These are phyloP conservation scores for Leccinellum albellum DNA, from an alignment of 768 basidiomycete genomes.

Conservation along the genomic window DNA sequence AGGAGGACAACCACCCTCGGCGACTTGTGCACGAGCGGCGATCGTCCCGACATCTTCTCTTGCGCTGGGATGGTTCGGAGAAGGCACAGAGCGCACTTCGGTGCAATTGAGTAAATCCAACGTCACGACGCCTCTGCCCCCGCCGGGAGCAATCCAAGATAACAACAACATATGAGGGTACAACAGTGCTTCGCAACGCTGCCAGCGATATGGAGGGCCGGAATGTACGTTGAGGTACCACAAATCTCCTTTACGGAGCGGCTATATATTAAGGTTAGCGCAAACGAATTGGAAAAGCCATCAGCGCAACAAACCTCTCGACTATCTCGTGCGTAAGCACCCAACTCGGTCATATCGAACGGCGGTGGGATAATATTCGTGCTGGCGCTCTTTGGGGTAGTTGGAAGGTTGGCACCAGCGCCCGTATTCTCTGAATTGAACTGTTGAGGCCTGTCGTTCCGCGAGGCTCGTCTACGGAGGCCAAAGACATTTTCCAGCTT, in stretches of 20 bases:
- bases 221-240: conserved; percentile 96
- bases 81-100: conserved; percentile 79
- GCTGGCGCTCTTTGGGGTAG: conserved; percentile 28
- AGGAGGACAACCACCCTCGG: conserved; percentile 38
- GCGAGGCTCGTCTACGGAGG: conserved; percentile 31
- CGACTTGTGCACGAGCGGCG: conserved; percentile 64
- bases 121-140: conserved; percentile 80
- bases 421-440: conserved; percentile 8
- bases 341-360: conserved; percentile 46
- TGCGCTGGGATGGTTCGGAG: conserved; percentile 75
- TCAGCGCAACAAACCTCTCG: conserved; percentile 38
- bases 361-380: conserved; percentile 40
- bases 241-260: conserved; percentile 76
- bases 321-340: conserved; percentile 37
- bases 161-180: conserved; percentile 83
- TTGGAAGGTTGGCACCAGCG: conserved; percentile 9
- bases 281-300: neutral
- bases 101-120: conserved; percentile 84
- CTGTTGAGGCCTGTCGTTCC: conserved; percentile 20
- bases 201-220: conserved; percentile 71
- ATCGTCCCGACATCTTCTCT: conserved; percentile 84
- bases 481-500: conserved; percentile 31
- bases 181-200: conserved; percentile 75
- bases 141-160: conserved; percentile 83
- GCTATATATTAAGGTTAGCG: conserved; percentile 44